Evolutionary conservation across 345 rosid species (phyloP), one percentile per base, ranked within the genome.

Genomic region (Citrus glauca): DNA sequence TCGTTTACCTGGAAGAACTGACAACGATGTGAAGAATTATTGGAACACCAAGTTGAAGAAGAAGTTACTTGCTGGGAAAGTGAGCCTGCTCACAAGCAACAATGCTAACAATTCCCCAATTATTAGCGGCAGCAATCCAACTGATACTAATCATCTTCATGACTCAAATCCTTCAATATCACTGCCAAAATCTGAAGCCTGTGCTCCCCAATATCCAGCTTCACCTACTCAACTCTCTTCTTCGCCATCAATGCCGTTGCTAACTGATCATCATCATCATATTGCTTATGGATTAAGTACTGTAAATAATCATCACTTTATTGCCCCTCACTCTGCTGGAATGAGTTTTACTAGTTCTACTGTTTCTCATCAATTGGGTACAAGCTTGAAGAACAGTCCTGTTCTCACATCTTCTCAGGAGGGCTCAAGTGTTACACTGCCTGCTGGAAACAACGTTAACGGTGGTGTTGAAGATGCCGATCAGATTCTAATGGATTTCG

Each of bases 21-120:
- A 88, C 71, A 90, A 90, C 22, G 94, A 89, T 56, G 84, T 90
- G 74, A 90, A 90, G 73, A 90, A 90, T 69, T 81, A 90, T 56
- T 90, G 94, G 94, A 90, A 88, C 71, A 90, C 92, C 59, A 88
- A 86, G 73, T 73, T 90, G 60, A 90, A 87, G 87, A 90, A 87
- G 84, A 88, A 84, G 85, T 77, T 84, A 22, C 40, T 81, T 62
- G 80, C 83, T 9, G 86, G 84, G 62, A 79, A 83, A 59, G 71
- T 71, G 61, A 72, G 69, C 76, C 79, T 65, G 33, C 30, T 66
- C 67, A 40, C 55, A 3, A 38, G 27, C 45, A 81, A 45, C 3
- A 32, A 1, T 57, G 27, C 4, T 33, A 50, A 24, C 8, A 35
- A 30, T 27, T 24, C 17, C 40, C 60, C 72, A 24, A 7, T 56